Evolutionary conservation across 129 eudicot genomes (phyloP), one percentile per base, ranked within the genome.

Genomic region (Chrysanthemum seticuspe): DNA sequence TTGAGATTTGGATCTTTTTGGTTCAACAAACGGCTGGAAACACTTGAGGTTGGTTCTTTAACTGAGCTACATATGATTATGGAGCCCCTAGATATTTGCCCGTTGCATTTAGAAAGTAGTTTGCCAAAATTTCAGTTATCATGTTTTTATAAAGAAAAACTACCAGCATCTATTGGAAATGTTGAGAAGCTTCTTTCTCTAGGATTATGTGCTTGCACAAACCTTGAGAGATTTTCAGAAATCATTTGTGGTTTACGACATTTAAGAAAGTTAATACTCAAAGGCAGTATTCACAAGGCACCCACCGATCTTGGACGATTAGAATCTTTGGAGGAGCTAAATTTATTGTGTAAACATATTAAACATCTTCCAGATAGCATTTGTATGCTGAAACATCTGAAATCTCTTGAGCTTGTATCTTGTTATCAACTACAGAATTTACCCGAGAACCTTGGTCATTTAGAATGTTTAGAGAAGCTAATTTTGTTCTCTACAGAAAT

Each of bases 221-320:
- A 36, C 21, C 66, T 82, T 6, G 68, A 45, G 59, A 13, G 11
- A 6, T 51, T 59, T 2, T 21, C 51, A 3, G 27, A 18, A 18
- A 25, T 50, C 50, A 9, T 81, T 11, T 58, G 44, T 48, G 16
- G 73, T 14, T 78, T 71, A 18, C 25, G 1, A 58, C 1, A 2
- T 13, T 21, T 78, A 31, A 63, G 29, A 56, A 14, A 21, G 12
- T 73, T 78, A 11, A 5, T 19, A 23, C 65, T 70, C 6, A 2
- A 21, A 21, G 2, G 81, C 18, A 12, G 27, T 6, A 72, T 67
- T 44, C 70, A 31, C 14, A 70, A 65, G 61, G 75, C 54, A 54
- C 78, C 83, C 1, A 56, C 49, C 44, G 72, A 29, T 68, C 67
- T 79, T 64, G 65, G 56, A 15, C 49, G 19, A 2, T 68, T 79